phyloP scores from a whole-genome alignment of 2,329 filamentous ascomycete genomes.

The Penicillium digitatum region DNA sequence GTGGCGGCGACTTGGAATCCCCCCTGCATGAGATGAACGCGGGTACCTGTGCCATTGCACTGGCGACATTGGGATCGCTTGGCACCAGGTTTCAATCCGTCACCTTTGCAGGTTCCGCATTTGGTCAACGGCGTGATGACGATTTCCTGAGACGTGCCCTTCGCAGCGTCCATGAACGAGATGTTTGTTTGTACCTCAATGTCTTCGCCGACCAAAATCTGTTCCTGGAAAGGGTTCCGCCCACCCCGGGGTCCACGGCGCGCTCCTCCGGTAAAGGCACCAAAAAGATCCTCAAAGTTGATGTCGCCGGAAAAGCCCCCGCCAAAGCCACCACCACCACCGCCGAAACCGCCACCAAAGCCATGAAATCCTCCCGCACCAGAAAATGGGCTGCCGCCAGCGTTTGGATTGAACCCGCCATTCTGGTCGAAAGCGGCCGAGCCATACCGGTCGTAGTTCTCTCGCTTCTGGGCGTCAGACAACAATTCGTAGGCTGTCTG shows the following conservation, averaged over 20 bases:
- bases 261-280: constrained; percentile 68
- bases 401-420: constrained; percentile 74
- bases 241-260: constrained; percentile 51
- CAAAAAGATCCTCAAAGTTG: constrained; percentile 95
- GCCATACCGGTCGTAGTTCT: constrained; percentile 88
- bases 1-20: constrained; percentile 96
- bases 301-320: constrained; percentile 73
- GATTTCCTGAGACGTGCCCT: constrained; percentile 84
- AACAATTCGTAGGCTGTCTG: constrained; percentile 92
- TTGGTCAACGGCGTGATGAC: constrained; percentile 74
- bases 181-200: constrained; percentile 93
- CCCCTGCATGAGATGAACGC: constrained; percentile 83
- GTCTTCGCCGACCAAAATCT: constrained; percentile 85
- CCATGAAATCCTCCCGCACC: constrained; percentile 60
- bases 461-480: constrained; percentile 86
- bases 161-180: constrained; percentile 93
- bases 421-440: constrained; percentile 66
- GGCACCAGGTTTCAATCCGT: constrained; percentile 76
- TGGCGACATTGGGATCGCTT: constrained; percentile 68
- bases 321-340: constrained; percentile 43
- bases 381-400: constrained; percentile 53
- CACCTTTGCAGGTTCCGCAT: constrained; percentile 79
- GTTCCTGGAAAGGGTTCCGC: constrained; percentile 71
- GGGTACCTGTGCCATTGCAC: constrained; percentile 81
- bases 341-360: constrained; percentile 53